Evolutionary conservation across 805 yeast species (phyloP).

Genomic region (Starmerella vitae): DNA sequence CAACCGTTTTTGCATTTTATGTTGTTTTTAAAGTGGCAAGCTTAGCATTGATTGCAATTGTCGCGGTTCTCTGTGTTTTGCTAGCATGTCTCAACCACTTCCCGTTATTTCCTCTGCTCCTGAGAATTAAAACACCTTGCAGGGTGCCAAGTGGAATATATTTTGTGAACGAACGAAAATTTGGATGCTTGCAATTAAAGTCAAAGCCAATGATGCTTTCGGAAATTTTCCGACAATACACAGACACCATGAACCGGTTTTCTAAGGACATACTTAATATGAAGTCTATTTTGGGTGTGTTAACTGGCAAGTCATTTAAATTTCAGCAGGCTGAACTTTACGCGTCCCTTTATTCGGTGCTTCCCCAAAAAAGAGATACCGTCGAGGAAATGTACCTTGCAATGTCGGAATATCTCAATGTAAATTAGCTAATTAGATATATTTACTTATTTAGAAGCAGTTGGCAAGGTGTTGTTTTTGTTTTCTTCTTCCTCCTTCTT

Average conservation of each 20-base stretch:
- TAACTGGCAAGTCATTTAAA: constrained; percentile 36
- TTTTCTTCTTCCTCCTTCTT: constrained; percentile 30
- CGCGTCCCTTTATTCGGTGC: constrained; percentile 38
- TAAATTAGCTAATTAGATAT: not conserved
- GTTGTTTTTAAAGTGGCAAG: constrained; percentile 52
- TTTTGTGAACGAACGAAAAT: constrained; percentile 13
- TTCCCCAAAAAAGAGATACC: constrained; percentile 33
- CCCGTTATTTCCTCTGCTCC: constrained; percentile 70
- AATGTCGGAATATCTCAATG: constrained; percentile 7
- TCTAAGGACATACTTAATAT: constrained; percentile 10
- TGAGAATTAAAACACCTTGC: constrained; percentile 66
- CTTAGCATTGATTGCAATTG: constrained; percentile 35
- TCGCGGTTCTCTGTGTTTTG: constrained; percentile 43
- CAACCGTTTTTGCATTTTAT: constrained; percentile 81
- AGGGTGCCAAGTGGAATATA: constrained; percentile 50
- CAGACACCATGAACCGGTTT: constrained; percentile 11
- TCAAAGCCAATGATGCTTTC: constrained; percentile 35
- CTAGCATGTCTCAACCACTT: constrained; percentile 63
- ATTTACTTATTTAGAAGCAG: not conserved
- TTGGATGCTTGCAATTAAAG: constrained; percentile 22
- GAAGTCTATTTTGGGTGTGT: constrained; percentile 30
- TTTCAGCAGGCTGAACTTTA: constrained; percentile 40
- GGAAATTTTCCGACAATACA: constrained; percentile 39
- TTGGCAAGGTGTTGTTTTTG: constrained; percentile 20
- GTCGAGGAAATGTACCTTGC: constrained; percentile 13